Evolutionary conservation across 2,329 filamentous ascomycete species (phyloP).

Genomic region (Phaeoacremonium minimum): DNA sequence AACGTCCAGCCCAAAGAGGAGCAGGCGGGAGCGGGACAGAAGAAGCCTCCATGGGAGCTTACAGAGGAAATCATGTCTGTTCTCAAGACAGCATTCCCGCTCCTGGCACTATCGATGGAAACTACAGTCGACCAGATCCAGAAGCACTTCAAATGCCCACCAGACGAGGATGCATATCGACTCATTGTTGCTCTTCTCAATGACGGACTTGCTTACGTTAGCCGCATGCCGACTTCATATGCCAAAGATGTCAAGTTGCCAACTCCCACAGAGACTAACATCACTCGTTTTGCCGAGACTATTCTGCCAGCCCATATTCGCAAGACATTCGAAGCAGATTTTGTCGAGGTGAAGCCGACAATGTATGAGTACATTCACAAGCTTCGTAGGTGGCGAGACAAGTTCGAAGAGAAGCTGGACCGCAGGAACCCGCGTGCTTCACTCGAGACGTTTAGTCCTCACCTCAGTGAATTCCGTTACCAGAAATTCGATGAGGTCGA

Average conservation of each 20-base stretch:
- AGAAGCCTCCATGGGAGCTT: conserved; percentile 91
- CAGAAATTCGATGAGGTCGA: conserved; percentile 99
- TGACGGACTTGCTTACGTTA: conserved; percentile 89
- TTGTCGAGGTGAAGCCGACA: conserved; percentile 89
- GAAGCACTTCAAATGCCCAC: conserved; percentile 98
- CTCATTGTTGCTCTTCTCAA: conserved; percentile 97
- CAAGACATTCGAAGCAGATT: conserved; percentile 95
- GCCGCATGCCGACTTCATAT: conserved; percentile 80
- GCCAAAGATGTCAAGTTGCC: conserved; percentile 90
- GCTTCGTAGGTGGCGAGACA: conserved; percentile 90
- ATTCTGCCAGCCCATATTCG: conserved; percentile 93
- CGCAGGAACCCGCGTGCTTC: conserved; percentile 68
- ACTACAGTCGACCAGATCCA: conserved; percentile 99
- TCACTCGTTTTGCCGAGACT: conserved; percentile 92
- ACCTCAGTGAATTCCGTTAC: conserved; percentile 94
- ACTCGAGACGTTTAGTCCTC: conserved; percentile 81
- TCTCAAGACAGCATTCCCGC: conserved; percentile 93
- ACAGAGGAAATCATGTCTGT: conserved; percentile 94
- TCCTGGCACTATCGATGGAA: conserved; percentile 96
- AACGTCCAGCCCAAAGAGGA: conserved; percentile 10
- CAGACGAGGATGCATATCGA: conserved; percentile 95
- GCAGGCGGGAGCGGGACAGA: conserved; percentile 33
- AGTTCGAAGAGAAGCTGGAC: conserved; percentile 96
- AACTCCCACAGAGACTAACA: conserved; percentile 87
- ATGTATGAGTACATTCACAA: conserved; percentile 99